These are phyloP conservation scores for Scheffersomyces parashehatae DNA, from an alignment of 1,139 yeast genomes.

Conservation along the genomic window DNA sequence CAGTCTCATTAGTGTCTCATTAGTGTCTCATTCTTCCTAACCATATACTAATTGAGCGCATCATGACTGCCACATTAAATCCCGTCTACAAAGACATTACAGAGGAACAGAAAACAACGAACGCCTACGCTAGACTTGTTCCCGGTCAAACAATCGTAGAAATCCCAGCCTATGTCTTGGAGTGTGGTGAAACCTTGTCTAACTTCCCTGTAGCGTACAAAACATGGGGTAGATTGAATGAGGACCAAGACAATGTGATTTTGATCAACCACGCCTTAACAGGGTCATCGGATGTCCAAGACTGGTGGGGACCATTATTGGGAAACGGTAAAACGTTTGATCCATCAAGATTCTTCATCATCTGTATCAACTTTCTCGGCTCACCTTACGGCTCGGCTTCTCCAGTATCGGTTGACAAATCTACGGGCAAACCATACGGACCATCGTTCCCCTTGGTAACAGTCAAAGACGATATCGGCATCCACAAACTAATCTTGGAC, in stretches of 20 bases:
- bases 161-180: constrained; percentile 74
- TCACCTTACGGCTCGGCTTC: constrained; percentile 97
- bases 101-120: constrained; percentile 48
- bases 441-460: constrained; percentile 95
- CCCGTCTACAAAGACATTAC: constrained; percentile 38
- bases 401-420: constrained; percentile 75
- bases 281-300: constrained; percentile 92
- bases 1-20: no score
- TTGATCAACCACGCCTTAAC: constrained; percentile 94
- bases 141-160: constrained; percentile 79
- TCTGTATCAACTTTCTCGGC: constrained; percentile 88
- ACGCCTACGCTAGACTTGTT: constrained; percentile 74
- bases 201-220: constrained; percentile 93
- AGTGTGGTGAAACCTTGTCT: constrained; percentile 73
- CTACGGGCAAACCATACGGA: constrained; percentile 77
- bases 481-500: constrained; percentile 74
- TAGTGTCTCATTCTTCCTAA: no score
- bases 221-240: constrained; percentile 83
- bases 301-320: constrained; percentile 98
- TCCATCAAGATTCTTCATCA: constrained; percentile 78
- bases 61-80: constrained; percentile 9
- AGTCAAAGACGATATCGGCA: constrained; percentile 81
- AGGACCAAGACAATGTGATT: constrained; percentile 66
- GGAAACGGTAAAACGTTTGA: constrained; percentile 90
- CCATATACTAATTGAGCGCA: neutral